Conservation (phyloP, 331 rosid species). For the Quercus tomentella region DNA sequence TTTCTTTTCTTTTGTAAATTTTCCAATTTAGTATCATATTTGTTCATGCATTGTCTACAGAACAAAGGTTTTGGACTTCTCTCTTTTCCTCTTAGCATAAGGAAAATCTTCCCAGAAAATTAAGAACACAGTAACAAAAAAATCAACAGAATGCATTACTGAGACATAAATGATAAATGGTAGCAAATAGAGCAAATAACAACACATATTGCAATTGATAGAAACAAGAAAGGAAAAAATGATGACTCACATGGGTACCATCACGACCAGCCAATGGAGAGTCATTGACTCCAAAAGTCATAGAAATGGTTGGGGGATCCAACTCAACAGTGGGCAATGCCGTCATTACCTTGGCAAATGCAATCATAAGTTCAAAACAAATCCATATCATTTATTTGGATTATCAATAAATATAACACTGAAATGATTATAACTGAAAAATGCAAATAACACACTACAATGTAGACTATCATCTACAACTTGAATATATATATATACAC, state of each 20-base stretch:
- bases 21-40: neutral
- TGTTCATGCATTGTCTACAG: neutral
- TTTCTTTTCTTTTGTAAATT: neutral
- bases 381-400: neutral
- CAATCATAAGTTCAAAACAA: neutral
- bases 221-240: constrained; percentile 16
- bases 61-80: neutral
- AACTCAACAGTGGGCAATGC: constrained; percentile 84
- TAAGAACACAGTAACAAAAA: neutral
- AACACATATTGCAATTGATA: constrained; percentile 10
- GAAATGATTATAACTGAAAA: neutral
- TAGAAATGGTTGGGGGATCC: constrained; percentile 98
- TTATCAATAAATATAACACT: neutral
- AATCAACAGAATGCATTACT: neutral
- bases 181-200: neutral
- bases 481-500: neutral
- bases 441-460: neutral
- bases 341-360: constrained; percentile 50
- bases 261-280: constrained; percentile 98
- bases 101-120: neutral
- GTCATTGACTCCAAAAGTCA: constrained; percentile 98
- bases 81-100: neutral
- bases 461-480: neutral
- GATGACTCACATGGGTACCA: constrained; percentile 82
- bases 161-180: neutral